Percentiles rank a stretch among this genome's conserved stretches.
Conservation (phyloP, 805 yeast genomes). For the Kregervanrija pseudodelftensis region DNA sequence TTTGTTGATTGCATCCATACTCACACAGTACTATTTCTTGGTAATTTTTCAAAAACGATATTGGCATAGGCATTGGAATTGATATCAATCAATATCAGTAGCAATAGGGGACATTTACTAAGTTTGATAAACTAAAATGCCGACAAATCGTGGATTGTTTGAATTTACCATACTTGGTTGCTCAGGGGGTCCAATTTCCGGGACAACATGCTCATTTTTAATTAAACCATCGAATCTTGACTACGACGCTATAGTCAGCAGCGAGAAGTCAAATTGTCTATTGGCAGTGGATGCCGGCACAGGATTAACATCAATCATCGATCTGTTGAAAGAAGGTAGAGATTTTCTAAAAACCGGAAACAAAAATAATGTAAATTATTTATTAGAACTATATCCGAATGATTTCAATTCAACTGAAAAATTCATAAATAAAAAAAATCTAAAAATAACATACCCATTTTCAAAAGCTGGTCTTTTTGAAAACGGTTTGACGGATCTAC, state of each 20-base stretch:
- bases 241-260: constrained; percentile 31
- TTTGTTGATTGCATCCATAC: too few relatives aligned
- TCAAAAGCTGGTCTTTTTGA: not conserved
- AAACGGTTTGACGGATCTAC: not conserved
- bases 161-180: constrained; percentile 68
- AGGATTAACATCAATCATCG: constrained; percentile 51
- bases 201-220: constrained; percentile 59
- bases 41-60: too few relatives aligned
- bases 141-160: constrained; percentile 25
- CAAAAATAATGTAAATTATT: not conserved
- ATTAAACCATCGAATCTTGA: constrained; percentile 46
- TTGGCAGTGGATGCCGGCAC: constrained; percentile 77
- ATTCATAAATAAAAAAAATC: not conserved
- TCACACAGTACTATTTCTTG: too few relatives aligned
- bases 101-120: too few relatives aligned
- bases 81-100: not conserved
- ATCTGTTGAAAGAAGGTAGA: constrained; percentile 18
- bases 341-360: not conserved
- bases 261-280: constrained; percentile 24
- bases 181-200: constrained; percentile 80
- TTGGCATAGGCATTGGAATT: not conserved
- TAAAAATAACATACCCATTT: not conserved
- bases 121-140: constrained; percentile 6
- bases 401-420: not conserved
- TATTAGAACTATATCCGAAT: constrained; percentile 13